Evolutionary conservation across 2,329 filamentous ascomycete species (phyloP).

Genomic region (Fusarium chaquense): DNA sequence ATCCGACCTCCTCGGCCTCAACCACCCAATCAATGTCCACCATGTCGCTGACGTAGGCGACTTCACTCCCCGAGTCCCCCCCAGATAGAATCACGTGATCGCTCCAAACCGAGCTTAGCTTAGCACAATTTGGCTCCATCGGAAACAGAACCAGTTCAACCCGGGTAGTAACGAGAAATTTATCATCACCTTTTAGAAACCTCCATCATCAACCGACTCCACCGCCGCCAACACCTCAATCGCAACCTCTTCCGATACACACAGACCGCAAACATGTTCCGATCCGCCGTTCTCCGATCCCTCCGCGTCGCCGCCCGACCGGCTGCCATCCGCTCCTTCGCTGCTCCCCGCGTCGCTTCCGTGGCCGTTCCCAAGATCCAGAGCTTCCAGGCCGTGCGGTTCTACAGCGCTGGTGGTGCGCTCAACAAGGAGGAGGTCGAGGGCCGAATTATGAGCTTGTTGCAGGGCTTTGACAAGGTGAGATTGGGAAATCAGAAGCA

Average conservation of each 20-base stretch:
- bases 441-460: constrained; percentile 89
- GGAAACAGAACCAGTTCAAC: constrained; percentile 45
- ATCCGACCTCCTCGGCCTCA: constrained; percentile 31
- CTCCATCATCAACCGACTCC: constrained; percentile 22
- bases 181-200: constrained; percentile 53
- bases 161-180: constrained; percentile 58
- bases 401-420: constrained; percentile 86
- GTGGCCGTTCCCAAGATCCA: constrained; percentile 71
- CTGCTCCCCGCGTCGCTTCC: constrained; percentile 63
- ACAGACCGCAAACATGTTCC: constrained; percentile 76
- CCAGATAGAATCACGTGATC: constrained; percentile 45
- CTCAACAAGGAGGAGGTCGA: constrained; percentile 88
- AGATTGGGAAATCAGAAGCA: constrained; percentile 7
- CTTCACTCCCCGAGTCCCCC: no score
- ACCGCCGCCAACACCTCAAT: constrained; percentile 31
- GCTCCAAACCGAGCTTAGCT: constrained; percentile 44
- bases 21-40: constrained; percentile 22
- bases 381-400: constrained; percentile 77
- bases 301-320: constrained; percentile 63
- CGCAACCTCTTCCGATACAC: constrained; percentile 7
- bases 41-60: constrained; percentile 35
- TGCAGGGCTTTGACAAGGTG: constrained; percentile 96
- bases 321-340: constrained; percentile 71
- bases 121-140: constrained; percentile 29
- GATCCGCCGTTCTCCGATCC: constrained; percentile 85